Evolutionary conservation across 345 rosid genomes (phyloP).

Genomic region (Eucalyptus lansdowneana): DNA sequence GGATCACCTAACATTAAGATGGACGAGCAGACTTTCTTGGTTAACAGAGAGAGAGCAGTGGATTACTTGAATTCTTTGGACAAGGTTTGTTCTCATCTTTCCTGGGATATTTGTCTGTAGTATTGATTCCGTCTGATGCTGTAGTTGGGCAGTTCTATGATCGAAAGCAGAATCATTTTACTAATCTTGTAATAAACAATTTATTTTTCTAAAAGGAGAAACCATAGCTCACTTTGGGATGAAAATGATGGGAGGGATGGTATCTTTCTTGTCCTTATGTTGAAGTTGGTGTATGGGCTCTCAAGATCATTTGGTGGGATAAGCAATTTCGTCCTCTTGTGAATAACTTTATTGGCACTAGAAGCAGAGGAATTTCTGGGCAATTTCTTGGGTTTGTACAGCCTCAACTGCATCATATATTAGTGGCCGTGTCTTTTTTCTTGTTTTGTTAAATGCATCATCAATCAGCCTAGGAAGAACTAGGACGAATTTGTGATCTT

Average conservation of each 20-base stretch:
- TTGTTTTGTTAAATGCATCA: not conserved
- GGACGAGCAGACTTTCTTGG: conserved; percentile 96
- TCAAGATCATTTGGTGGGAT: conserved; percentile 1
- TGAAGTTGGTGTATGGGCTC: not conserved
- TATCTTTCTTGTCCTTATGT: conserved; percentile 9
- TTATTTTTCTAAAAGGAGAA: not conserved
- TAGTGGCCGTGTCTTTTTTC: not conserved
- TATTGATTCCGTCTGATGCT: not conserved
- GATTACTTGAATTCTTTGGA: conserved; percentile 96
- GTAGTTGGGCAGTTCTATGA: not conserved
- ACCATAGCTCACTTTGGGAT: not conserved
- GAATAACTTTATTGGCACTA: not conserved
- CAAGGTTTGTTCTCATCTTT: conserved; percentile 23
- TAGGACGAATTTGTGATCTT: not conserved
- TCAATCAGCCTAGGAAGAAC: not conserved
- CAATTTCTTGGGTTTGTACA: not conserved
- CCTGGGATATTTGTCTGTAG: not conserved
- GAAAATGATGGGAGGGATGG: conserved; percentile 1
- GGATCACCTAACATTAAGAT: conserved; percentile 98
- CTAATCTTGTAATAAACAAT: not conserved
- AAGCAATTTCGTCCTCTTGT: conserved; percentile 7
- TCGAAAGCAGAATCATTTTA: not conserved
- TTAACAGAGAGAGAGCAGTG: conserved; percentile 96
- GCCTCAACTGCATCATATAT: not conserved
- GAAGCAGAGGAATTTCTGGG: not conserved